phyloP scores from a whole-genome alignment of 306 rosid genomes.

The Luffa aegyptiaca region DNA sequence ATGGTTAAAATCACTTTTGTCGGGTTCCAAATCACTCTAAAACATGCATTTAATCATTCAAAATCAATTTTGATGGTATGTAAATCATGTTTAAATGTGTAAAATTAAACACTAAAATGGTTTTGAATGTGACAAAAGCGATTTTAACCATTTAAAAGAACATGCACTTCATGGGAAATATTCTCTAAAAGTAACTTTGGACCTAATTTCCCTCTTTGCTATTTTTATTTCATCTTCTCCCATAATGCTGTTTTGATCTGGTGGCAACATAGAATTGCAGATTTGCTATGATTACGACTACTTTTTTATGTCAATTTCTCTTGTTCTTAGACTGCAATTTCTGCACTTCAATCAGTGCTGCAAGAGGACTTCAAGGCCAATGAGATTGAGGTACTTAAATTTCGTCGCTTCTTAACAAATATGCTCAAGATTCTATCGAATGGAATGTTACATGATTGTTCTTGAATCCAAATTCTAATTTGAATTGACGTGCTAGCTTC shows the following conservation, averaged over 20 bases:
- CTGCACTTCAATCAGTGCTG: constrained; percentile 96
- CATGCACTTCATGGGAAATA: not conserved
- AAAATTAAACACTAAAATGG: no score
- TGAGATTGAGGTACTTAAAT: constrained; percentile 74
- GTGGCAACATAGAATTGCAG: not conserved
- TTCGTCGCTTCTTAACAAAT: not conserved
- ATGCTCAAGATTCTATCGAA: not conserved
- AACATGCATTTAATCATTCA: no score
- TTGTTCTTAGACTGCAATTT: constrained; percentile 73
- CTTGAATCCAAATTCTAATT: not conserved
- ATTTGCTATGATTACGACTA: not conserved
- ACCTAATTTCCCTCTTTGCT: not conserved
- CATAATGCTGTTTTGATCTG: not conserved
- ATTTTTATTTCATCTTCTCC: not conserved
- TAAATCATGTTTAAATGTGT: no score
- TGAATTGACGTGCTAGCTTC: not conserved
- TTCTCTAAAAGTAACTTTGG: not conserved
- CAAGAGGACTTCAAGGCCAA: constrained; percentile 98
- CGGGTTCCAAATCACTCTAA: no score
- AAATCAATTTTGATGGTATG: no score
- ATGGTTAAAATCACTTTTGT: no score
- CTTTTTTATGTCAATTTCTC: not conserved
- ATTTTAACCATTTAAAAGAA: no score
- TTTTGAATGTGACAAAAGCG: no score
- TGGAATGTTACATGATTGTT: not conserved